Base-by-base conservation (phyloP, 148 eudicot species). In the Rhododendron molle region DNA sequence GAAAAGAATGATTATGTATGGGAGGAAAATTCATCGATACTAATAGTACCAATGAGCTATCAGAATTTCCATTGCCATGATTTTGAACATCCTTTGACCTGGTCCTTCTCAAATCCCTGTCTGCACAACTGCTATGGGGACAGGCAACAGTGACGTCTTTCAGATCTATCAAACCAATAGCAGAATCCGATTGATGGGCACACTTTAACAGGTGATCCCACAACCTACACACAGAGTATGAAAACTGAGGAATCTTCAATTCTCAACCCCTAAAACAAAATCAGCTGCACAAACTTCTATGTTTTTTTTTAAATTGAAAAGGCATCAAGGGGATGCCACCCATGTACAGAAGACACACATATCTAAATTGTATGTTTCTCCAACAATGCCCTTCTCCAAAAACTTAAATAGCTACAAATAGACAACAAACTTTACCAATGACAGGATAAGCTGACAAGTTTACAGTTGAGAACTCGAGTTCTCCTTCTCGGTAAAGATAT, bases 131-230 rank as follows among this genome's bases (percentile, higher is more conserved):
- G 10, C 36, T 46, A 44, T 15, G 46, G 14, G 76, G 81, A 74
- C 77, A 43, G 34, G 58, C 76, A 15, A 65, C 46, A 18, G 38
- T 26, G 13, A 32, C 73, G 78, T 81, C 86, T 69, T 87, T 85
- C 71, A 13, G 34, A 34, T 87, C 81, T 73, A 82, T 47, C 46
- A 81, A 82, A 54, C 81, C 71, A 77, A 56, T 60, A 16, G 23
- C 60, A 16, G 77, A 72, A 87, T 69, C 62, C 67, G 80, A 80
- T 34, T 58, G 78, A 52, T 30, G 85, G 77, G 85, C 86, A 85
- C 60, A 78, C 83, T 86, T 85, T 77, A 87, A 38, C 78, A 91
- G 85, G 71, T 78, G 83, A 78, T 54, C 82, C 93, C 93, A 91
- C 62, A 91, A 86, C 93, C 93, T 91, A 77, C 82, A 85, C 28